Percentiles rank a stretch among this genome's conserved stretches.
Evolutionary conservation across 75 land plant species (phyloP).

Genomic region (Ceratopteris richardii): DNA sequence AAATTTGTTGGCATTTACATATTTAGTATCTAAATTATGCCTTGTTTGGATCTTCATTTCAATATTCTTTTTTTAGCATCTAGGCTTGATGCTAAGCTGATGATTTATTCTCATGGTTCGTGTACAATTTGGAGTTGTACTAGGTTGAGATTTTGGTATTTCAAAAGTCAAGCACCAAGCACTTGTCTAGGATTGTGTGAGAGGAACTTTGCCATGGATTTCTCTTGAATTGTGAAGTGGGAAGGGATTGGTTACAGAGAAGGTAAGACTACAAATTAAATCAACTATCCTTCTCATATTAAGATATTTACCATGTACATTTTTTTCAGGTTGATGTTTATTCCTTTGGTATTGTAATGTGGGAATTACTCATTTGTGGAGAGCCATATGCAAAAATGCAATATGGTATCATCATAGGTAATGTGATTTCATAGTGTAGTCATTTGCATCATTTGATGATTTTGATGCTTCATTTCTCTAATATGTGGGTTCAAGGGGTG

Average conservation of each 20-base stretch:
- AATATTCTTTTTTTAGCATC: too few species aligned
- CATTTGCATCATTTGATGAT: not conserved
- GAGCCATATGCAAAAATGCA: slow-evolving; percentile 85
- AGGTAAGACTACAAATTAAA: slow-evolving; percentile 26
- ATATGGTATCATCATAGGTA: slow-evolving; percentile 82
- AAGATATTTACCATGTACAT: not conserved
- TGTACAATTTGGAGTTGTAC: slow-evolving; percentile 1
- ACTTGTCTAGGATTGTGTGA: slow-evolving; percentile 82
- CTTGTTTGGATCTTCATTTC: too few species aligned
- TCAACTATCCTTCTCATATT: not conserved
- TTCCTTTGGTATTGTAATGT: too few species aligned
- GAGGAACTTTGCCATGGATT: too few species aligned
- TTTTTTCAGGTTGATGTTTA: slow-evolving; percentile 75
- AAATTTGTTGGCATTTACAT: too few species aligned
- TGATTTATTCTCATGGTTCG: not conserved
- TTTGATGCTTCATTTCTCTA: too few species aligned
- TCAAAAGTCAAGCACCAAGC: too few species aligned
- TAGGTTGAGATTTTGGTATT: slow-evolving; percentile 88
- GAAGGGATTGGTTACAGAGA: slow-evolving; percentile 67
- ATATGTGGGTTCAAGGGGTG: not conserved
- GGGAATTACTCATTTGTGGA: slow-evolving; percentile 82
- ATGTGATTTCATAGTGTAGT: too few species aligned
- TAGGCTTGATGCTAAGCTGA: too few species aligned
- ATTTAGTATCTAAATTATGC: too few species aligned
- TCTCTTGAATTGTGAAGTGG: slow-evolving; percentile 82